Percentiles rank a stretch among this genome's conserved stretches.
These are phyloP conservation scores for Xylona heveae DNA, from an alignment of 495 filamentous ascomycete genomes.

Conservation along the genomic window DNA sequence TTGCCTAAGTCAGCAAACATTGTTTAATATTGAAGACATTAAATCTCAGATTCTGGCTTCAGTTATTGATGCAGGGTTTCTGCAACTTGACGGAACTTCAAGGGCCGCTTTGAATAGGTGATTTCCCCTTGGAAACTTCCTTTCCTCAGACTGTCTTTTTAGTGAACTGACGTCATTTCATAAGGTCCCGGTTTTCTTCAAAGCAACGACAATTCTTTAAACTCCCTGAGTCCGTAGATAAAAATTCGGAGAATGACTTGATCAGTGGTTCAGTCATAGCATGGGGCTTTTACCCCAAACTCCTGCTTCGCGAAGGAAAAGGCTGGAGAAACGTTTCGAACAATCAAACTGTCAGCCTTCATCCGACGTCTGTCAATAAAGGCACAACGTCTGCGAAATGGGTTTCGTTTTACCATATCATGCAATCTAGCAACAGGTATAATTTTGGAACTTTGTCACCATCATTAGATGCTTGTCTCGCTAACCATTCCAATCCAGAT, in stretches of 20 bases:
- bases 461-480: too few relatives aligned
- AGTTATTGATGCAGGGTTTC: slow-evolving; percentile 60
- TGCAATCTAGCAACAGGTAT: slow-evolving; percentile 62
- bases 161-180: slow-evolving; percentile 3
- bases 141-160: slow-evolving; percentile 12
- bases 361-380: slow-evolving; percentile 75
- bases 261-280: slow-evolving; percentile 63
- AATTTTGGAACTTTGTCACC: slow-evolving; percentile 10
- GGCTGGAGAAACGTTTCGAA: slow-evolving; percentile 80
- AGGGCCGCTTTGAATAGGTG: slow-evolving; percentile 38
- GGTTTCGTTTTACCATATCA: slow-evolving; percentile 87
- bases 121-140: slow-evolving; percentile 1
- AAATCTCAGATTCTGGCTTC: slow-evolving; percentile 74
- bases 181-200: slow-evolving; percentile 27
- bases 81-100: slow-evolving; percentile 50
- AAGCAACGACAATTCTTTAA: slow-evolving; percentile 57
- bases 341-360: slow-evolving; percentile 66
- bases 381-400: slow-evolving; percentile 42
- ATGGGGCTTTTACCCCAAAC: slow-evolving; percentile 88
- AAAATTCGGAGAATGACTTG: slow-evolving; percentile 54
- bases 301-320: slow-evolving; percentile 68
- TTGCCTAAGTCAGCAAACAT: slow-evolving; percentile 62
- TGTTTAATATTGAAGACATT: slow-evolving; percentile 80
- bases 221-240: slow-evolving; percentile 48
- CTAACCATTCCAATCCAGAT: too few relatives aligned